Evolutionary conservation across 202 grass and related monocot species (phyloP).

Genomic region (Hordeum pubiflorum): DNA sequence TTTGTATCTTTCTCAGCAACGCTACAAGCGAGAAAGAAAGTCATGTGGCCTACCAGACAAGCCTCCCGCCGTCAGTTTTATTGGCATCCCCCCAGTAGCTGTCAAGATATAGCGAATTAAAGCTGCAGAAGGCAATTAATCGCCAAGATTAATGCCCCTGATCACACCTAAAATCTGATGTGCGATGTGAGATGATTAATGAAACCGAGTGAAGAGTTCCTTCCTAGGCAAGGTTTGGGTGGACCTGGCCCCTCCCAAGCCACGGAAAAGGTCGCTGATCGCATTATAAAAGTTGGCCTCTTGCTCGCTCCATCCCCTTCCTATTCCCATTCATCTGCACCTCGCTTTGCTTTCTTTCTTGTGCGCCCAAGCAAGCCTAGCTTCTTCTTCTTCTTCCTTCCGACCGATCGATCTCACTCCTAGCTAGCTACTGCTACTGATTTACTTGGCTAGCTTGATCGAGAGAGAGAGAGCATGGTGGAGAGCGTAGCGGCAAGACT

Average conservation of each 20-base stretch:
- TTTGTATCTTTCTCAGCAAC: not conserved
- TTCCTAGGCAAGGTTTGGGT: constrained; percentile 27
- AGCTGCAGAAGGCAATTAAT: not conserved
- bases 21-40: not conserved
- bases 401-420: not conserved
- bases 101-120: not conserved
- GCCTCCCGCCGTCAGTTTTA: not conserved
- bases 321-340: constrained; percentile 5
- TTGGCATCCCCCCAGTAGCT: not conserved
- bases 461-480: constrained; percentile 11
- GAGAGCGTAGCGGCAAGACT: not conserved
- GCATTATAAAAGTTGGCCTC: constrained; percentile 30
- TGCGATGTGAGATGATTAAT: not conserved
- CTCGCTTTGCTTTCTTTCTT: not conserved
- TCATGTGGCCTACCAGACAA: constrained; percentile 4
- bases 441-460: not conserved
- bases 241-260: not conserved
- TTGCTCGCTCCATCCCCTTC: not conserved
- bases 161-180: constrained; percentile 11
- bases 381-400: not conserved
- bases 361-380: constrained; percentile 9
- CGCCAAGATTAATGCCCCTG: not conserved
- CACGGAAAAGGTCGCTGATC: not conserved
- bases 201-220: constrained; percentile 31
- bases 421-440: not conserved